Conservation (phyloP, 2,329 filamentous ascomycete genomes). For the Dichotomopilus funicola region DNA sequence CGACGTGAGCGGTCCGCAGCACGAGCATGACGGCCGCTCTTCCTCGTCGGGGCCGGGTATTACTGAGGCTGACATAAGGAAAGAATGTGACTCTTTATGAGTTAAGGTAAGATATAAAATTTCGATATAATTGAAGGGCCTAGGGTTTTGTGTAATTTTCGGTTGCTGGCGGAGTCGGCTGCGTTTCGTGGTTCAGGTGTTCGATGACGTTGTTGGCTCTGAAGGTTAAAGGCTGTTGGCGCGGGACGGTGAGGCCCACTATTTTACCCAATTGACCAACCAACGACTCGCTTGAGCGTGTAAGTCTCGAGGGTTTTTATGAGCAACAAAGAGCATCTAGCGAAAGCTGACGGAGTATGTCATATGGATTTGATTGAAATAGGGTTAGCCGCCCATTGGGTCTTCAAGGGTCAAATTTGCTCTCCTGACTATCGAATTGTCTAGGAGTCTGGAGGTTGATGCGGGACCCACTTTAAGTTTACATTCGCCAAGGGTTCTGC, state of each 20-base stretch:
- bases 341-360: too few species aligned
- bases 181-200: too few species aligned
- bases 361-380: not conserved
- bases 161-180: not conserved
- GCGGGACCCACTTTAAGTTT: not conserved
- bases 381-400: not conserved
- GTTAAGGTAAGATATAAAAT: not conserved
- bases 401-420: not conserved
- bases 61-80: constrained; percentile 4
- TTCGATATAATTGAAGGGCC: not conserved
- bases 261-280: not conserved
- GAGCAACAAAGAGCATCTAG: too few species aligned
- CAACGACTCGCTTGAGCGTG: not conserved
- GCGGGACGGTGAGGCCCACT: too few species aligned
- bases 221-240: too few species aligned
- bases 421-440: not conserved
- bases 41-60: constrained; percentile 29
- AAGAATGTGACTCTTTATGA: not conserved
- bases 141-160: not conserved
- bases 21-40: constrained; percentile 30
- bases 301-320: not conserved
- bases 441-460: not conserved
- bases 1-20: constrained; percentile 32
- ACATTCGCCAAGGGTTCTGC: not conserved
- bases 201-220: too few species aligned